Evolutionary conservation across 371 early-diverging fungal genomes (phyloP), one percentile per base, ranked within the genome.

Genomic region (Saksenaea oblongispora): DNA sequence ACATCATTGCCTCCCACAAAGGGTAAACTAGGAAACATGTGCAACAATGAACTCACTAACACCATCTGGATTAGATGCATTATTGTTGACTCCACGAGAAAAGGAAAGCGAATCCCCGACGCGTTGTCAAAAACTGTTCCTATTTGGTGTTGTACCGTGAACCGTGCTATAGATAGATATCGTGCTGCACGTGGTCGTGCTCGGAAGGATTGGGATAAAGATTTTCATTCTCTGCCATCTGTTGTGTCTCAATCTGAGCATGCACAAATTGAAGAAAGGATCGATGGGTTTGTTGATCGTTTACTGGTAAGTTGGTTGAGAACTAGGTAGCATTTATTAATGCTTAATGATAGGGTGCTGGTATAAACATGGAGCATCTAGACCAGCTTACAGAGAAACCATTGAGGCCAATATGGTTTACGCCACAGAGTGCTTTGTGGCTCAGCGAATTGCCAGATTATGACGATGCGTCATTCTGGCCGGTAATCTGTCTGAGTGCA

Each of bases 21-120:
- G 94, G 94, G 86, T 88, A 72, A 70, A 62, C 53, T 15, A 17
- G 11, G n/a, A 31, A 28, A 10, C 9, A 5, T 1, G 22, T 17
- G 17, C 5, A 15, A 9, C 10, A 22, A 56, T 34, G 17, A 53
- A 13, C 10, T 18, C 31, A 39, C n/a, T 18, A 27, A 39, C 35
- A 39, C 34, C 17, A 13, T 11, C 24, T 28, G 37, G 11, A 17
- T 14, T 64, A 87, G 88, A 14, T 89, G 90, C 66, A 84, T 95
- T 5, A 83, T 95, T 22, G 93, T 95, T 1, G 96, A 95, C 68
- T 91, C 93, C 0, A 95, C 96, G 18, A 80, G 94, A 15, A 79
- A 84, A 41, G 96, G 96, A 5, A 95, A 95, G 62, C 69, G 88
- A 7, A 83, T 94, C 35, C 93, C 96, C 0, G 96, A 95, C 66